A percentile compares a stretch with the other conserved stretches of the same genome.
Conservation (phyloP, 257 asterid species). For the Jasminum sambac region DNA sequence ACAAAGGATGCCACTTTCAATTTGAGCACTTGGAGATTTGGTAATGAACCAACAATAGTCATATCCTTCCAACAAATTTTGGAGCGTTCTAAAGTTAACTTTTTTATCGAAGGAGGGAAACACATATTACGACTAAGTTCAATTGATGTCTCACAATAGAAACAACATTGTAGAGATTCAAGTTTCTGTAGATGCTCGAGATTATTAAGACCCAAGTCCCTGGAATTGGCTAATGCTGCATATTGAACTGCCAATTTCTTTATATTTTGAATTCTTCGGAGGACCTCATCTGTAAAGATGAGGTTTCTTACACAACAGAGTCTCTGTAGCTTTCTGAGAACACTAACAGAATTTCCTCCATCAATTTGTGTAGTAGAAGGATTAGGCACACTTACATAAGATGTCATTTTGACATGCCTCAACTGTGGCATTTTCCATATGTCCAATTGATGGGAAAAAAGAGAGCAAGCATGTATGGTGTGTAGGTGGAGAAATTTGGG, state of each 20-base stretch:
- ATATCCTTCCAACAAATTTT: not conserved
- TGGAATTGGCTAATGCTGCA: rapidly evolving
- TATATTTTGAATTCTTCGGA: not conserved
- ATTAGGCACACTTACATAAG: too few relatives aligned
- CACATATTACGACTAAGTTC: too few relatives aligned
- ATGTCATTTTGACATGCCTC: not conserved
- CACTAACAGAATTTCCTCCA: not conserved
- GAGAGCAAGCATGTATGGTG: not conserved
- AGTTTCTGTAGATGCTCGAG: not conserved
- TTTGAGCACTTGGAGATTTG: not conserved
- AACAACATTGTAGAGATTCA: too few relatives aligned
- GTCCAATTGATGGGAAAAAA: too few relatives aligned
- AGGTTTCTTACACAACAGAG: not conserved
- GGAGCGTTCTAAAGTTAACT: not conserved
- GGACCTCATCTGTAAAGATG: not conserved
- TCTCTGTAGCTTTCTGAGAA: not conserved
- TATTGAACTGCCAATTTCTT: not conserved
- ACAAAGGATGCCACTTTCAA: not conserved
- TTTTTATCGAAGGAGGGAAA: not conserved
- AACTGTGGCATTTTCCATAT: not conserved
- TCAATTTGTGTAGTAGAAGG: not conserved
- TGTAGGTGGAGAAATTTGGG: not conserved
- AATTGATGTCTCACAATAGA: rapidly evolving
- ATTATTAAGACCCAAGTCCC: not conserved
- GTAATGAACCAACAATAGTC: not conserved